Percentiles rank a stretch among this genome's conserved stretches.
Evolutionary conservation across 2,329 filamentous ascomycete species (phyloP).

Genomic region (Aspergillus pseudoterreus): DNA sequence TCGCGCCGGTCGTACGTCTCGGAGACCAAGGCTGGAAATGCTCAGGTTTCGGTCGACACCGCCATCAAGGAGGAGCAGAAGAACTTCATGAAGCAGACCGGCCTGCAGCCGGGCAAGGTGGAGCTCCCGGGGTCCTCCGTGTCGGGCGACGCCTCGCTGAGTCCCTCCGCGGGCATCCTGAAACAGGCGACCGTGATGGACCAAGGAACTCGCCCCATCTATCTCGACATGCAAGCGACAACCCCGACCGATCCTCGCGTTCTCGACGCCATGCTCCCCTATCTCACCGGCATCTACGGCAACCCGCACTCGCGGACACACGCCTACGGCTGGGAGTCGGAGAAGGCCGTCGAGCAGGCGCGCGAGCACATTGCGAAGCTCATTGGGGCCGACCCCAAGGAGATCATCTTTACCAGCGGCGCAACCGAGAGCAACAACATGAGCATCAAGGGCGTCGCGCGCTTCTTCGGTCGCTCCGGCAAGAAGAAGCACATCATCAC

Average conservation of each 20-base stretch:
- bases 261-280: conserved; percentile 94
- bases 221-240: conserved; percentile 97
- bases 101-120: conserved; percentile 52
- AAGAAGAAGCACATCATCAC: conserved; percentile 99
- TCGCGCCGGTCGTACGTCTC: conserved; percentile 71
- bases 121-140: conserved; percentile 58
- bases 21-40: conserved; percentile 64
- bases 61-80: conserved; percentile 84
- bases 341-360: conserved; percentile 86
- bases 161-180: conserved; percentile 75
- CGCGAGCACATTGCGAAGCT: conserved; percentile 77
- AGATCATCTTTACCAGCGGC: conserved; percentile 98
- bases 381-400: conserved; percentile 92
- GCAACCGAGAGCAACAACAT: conserved; percentile 99
- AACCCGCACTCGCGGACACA: conserved; percentile 97
- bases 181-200: conserved; percentile 93
- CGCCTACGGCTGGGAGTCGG: conserved; percentile 97
- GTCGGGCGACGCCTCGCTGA: conserved; percentile 66
- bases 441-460: conserved; percentile 96
- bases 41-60: conserved; percentile 76
- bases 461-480: conserved; percentile 86
- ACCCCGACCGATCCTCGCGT: conserved; percentile 93
- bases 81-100: conserved; percentile 63
- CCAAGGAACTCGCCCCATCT: conserved; percentile 88
- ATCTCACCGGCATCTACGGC: conserved; percentile 86